A percentile compares a stretch with the other conserved stretches of the same genome.
phyloP scores from a whole-genome alignment of 176 grass and related monocot genomes.

The Paspalum notatum region DNA sequence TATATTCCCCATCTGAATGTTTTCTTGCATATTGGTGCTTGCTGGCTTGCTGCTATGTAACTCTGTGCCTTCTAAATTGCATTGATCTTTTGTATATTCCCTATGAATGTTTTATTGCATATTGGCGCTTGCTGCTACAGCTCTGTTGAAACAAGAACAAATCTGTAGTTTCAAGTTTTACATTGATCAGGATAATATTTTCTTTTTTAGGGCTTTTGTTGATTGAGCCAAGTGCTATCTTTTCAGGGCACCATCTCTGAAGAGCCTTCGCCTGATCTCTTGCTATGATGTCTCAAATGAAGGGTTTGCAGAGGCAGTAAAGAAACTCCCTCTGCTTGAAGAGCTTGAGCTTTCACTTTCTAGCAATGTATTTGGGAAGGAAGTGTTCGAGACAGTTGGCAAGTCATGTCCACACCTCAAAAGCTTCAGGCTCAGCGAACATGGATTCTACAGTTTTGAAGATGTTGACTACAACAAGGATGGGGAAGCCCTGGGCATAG shows the following conservation, averaged over 20 bases:
- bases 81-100: no score
- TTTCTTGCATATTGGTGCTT: background rate
- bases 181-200: background rate
- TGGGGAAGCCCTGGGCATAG: background rate
- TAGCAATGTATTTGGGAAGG: background rate
- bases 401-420: background rate
- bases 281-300: slow-evolving; percentile 3
- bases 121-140: no score
- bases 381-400: background rate
- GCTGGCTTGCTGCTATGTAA: background rate
- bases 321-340: background rate
- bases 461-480: background rate
- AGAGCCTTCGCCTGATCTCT: slow-evolving; percentile 19
- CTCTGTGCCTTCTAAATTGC: no score
- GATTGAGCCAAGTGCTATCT: background rate
- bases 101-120: no score
- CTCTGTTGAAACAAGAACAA: background rate
- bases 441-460: background rate
- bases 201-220: background rate
- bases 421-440: slow-evolving; percentile 1
- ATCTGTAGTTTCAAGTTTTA: background rate
- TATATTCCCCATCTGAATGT: background rate
- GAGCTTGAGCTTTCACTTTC: slow-evolving; percentile 16
- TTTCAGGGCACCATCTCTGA: slow-evolving; percentile 20
- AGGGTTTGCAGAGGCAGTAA: slow-evolving; percentile 10